These are phyloP conservation scores for Yamagishiella unicocca DNA, from an alignment of 139 green algal species.

Conservation along the genomic window DNA sequence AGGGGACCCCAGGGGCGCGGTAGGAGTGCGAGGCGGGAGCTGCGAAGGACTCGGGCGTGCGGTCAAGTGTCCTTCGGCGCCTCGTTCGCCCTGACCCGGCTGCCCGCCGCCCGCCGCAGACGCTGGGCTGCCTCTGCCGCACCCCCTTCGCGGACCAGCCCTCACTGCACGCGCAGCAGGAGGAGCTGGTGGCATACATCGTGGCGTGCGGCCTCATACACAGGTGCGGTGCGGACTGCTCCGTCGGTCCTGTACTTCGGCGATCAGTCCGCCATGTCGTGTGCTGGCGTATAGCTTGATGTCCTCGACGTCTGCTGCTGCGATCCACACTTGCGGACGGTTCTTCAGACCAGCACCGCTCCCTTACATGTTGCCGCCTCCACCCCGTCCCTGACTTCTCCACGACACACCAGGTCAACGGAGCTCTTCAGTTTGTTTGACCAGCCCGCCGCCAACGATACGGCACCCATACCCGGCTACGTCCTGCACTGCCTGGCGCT, in stretches of 20 bases:
- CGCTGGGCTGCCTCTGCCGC: constrained; percentile 38
- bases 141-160: neutral
- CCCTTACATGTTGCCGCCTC: neutral
- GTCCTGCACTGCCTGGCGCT: constrained; percentile 64
- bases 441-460: constrained; percentile 37
- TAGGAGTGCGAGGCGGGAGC: too few species aligned
- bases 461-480: constrained; percentile 47
- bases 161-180: constrained; percentile 48
- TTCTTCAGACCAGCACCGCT: neutral
- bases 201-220: constrained; percentile 64
- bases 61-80: too few species aligned
- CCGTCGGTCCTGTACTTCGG: too few species aligned
- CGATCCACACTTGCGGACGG: too few species aligned
- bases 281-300: too few species aligned
- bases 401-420: constrained; percentile 45
- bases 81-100: neutral
- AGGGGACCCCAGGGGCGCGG: too few species aligned
- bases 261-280: too few species aligned
- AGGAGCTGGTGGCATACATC: constrained; percentile 60
- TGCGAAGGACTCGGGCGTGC: too few species aligned
- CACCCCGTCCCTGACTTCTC: neutral
- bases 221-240: too few species aligned
- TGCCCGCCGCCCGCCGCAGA: neutral
- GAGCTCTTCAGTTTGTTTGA: constrained; percentile 77
- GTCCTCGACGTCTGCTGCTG: too few species aligned